Base-by-base conservation (phyloP, 2,329 filamentous ascomycete genomes). In the Thelonectria rubi region DNA sequence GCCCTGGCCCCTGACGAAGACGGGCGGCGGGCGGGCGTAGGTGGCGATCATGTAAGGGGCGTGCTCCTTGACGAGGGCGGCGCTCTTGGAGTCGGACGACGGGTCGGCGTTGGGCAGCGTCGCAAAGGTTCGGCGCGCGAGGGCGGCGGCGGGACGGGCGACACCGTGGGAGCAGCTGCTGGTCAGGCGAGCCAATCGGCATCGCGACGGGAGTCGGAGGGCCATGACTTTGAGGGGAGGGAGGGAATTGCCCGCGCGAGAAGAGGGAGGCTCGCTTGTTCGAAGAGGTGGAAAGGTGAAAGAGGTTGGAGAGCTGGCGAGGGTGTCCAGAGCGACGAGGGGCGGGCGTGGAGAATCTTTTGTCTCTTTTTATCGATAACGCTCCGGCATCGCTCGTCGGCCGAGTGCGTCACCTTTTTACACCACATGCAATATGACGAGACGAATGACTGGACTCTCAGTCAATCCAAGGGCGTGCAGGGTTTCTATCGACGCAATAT, bases 1-100 rank as follows among this genome's bases (percentile, higher is more conserved):
- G 2, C 95, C 95, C 74, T 93, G 82, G 65, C 94, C 95, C 76
- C 89, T 91, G 60, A 93, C 88, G 77, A 99, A 97, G 74, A 98
- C 91, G 2, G 93, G 93, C 46, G 91, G 85, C 50, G 95, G 94
- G 24, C 95, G 92, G 54, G 93, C 88, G 78, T 99, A 99, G 55
- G 95, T 99, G 2, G 93, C 90, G 26, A 99, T 91, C 94, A 99
- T 98, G 79, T 89, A 98, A 3, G 91, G 91, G 32, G 89, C 85
- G 72, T 93, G 88, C 63, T 92, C 87, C 68, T 87, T 84, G 66
- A 97, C 87, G 62, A 97, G 85, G 30, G 88, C 84, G 34, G 88
- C 86, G 66, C 92, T 96, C 70, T 87, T 81, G 1, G 93, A 95
- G 77, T 93, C 90, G 49, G 86, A 72, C 14, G 88, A 73, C 37